A percentile compares a stretch with the other conserved stretches of the same genome.
phyloP scores from a whole-genome alignment of 1,284 basidiomycete species.

The Ganoderma meredithae region DNA sequence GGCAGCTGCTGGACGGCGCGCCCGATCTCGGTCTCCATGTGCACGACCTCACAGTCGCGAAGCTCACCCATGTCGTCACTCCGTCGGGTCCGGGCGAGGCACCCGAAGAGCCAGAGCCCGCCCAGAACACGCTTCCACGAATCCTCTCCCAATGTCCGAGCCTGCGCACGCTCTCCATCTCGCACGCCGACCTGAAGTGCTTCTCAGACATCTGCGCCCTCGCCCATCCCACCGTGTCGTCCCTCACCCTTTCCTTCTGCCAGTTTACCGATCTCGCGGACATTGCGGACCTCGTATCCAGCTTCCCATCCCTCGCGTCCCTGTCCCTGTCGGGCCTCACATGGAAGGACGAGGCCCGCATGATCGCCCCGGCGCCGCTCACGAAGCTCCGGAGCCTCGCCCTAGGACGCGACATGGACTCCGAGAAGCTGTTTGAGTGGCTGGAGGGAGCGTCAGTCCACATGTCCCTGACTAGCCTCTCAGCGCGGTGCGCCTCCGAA shows the following conservation, averaged over 20 bases:
- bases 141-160: conserved; percentile 32
- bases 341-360: conserved; percentile 32
- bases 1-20: conserved; percentile 31
- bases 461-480: conserved; percentile 29
- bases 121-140: conserved; percentile 20
- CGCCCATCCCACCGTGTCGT: conserved; percentile 31
- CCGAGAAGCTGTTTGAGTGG: conserved; percentile 35
- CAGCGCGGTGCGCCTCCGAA: conserved; percentile 34
- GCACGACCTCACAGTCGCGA: conserved; percentile 35
- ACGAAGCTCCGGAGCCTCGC: conserved; percentile 26
- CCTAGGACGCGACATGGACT: conserved; percentile 37
- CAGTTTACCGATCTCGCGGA: conserved; percentile 38
- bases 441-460: conserved; percentile 33
- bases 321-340: conserved; percentile 37
- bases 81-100: conserved; percentile 5
- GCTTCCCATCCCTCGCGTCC: conserved; percentile 36
- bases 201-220: conserved; percentile 26
- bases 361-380: conserved; percentile 7
- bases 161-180: conserved; percentile 34
- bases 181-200: conserved; percentile 31
- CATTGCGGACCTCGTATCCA: conserved; percentile 37
- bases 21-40: conserved; percentile 38
- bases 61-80: conserved; percentile 16
- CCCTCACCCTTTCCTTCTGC: conserved; percentile 39
- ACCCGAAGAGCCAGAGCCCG: conserved; percentile 6